These are phyloP conservation scores for Penicillium hesseltinei DNA, from an alignment of 2,329 filamentous ascomycete genomes.

Conservation along the genomic window DNA sequence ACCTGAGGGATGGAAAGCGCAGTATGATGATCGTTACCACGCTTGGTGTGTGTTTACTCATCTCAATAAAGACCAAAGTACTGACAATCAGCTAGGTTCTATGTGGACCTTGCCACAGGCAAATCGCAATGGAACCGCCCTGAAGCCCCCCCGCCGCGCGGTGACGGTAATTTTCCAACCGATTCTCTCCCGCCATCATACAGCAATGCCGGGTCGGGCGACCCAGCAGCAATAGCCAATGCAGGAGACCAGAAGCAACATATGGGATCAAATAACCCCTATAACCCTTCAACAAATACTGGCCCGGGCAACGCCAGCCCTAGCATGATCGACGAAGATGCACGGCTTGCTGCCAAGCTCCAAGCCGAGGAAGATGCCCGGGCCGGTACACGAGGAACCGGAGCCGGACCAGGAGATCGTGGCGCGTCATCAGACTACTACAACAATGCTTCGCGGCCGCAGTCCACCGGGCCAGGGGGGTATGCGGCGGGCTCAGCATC, in stretches of 20 bases:
- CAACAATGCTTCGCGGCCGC: constrained; percentile 22
- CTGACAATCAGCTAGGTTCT: constrained; percentile 63
- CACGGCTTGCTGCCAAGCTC: constrained; percentile 69
- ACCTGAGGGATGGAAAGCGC: constrained; percentile 79
- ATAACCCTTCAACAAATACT: constrained; percentile 41
- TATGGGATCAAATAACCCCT: constrained; percentile 71
- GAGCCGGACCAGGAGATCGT: constrained; percentile 5
- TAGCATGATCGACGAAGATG: constrained; percentile 61
- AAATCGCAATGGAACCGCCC: constrained; percentile 89
- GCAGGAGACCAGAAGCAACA: constrained; percentile 45
- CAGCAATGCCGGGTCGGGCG: constrained; percentile 56
- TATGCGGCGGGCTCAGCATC: constrained; percentile 9
- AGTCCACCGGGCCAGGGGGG: constrained; percentile 11
- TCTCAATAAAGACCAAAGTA: not conserved
- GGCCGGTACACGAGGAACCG: constrained; percentile 32
- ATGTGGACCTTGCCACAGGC: constrained; percentile 84
- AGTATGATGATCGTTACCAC: constrained; percentile 84
- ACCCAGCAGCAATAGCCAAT: constrained; percentile 37
- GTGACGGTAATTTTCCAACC: constrained; percentile 40
- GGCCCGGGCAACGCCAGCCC: constrained; percentile 7
- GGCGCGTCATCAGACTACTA: constrained; percentile 53
- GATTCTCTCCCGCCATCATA: constrained; percentile 52
- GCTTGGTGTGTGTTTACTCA: constrained; percentile 61
- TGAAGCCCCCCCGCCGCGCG: constrained; percentile 60
- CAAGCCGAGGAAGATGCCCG: constrained; percentile 80